Conservation (phyloP, 257 asterid genomes). For the Jaltomata sinuosa region DNA sequence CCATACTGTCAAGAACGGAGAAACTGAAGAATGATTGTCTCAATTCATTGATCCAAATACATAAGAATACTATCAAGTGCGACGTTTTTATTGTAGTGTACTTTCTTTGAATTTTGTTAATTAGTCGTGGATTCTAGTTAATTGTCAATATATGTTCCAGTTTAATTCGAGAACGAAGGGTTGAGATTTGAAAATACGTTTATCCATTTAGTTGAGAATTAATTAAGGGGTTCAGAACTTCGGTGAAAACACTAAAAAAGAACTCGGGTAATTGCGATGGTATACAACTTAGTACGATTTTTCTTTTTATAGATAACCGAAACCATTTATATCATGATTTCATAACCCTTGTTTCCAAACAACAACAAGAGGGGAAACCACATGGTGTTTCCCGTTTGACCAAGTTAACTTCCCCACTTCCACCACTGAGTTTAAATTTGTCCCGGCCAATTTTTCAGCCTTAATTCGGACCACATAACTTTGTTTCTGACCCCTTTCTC, state of each 20-base stretch:
- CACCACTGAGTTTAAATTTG: slow-evolving; percentile 26
- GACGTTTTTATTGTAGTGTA: no score
- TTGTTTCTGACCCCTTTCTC: slow-evolving; percentile 30
- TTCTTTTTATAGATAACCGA: background rate
- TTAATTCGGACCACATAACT: slow-evolving; percentile 36
- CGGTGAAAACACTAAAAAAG: background rate
- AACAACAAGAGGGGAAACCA: slow-evolving; percentile 61
- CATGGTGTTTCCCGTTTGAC: slow-evolving; percentile 56
- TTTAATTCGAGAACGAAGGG: no score
- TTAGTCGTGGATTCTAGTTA: no score
- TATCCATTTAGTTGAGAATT: no score
- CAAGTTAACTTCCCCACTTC: slow-evolving; percentile 57
- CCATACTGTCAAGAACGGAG: no score
- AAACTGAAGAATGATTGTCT: no score
- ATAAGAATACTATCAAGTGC: no score
- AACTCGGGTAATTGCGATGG: background rate
- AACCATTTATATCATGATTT: background rate
- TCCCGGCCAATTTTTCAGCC: slow-evolving; percentile 34
- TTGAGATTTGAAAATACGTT: no score
- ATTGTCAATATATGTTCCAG: no score
- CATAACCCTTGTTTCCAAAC: slow-evolving; percentile 40
- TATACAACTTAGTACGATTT: background rate
- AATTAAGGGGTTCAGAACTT: background rate
- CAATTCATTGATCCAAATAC: no score
- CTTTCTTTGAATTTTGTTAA: no score